Evolutionary conservation across 352 stramenopile species (phyloP).

Genomic region (Globisporangium yorkense): DNA sequence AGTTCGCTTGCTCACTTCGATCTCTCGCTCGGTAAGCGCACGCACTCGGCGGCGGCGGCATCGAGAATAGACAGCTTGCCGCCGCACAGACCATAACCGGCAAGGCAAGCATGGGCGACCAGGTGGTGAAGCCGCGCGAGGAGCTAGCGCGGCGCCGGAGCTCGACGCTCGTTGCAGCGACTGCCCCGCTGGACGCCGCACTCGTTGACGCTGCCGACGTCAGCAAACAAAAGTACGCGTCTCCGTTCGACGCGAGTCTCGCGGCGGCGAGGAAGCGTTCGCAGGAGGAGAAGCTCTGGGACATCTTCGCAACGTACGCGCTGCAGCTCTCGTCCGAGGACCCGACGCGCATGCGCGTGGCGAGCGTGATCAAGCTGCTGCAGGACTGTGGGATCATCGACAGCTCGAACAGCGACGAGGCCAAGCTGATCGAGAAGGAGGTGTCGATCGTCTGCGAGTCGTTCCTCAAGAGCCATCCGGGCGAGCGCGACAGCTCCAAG

Average conservation of each 20-base stretch:
- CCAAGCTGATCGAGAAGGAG: constrained; percentile 66
- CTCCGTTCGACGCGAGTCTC: constrained; percentile 61
- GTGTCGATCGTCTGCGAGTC: constrained; percentile 72
- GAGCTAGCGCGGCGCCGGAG: constrained; percentile 5
- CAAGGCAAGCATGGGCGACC: constrained; percentile 4
- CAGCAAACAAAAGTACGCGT: constrained; percentile 44
- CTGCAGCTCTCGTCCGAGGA: constrained; percentile 75
- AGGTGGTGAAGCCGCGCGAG: constrained; percentile 10
- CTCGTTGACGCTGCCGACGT: constrained; percentile 9
- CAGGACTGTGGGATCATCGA: constrained; percentile 77
- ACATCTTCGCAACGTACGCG: constrained; percentile 72
- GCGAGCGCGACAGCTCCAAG: constrained; percentile 49
- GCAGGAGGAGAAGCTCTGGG: constrained; percentile 71
- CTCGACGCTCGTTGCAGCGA: background rate
- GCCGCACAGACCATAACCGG: background rate
- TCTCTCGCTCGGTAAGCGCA: too few species aligned
- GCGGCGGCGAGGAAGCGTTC: constrained; percentile 39
- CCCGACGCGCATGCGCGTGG: constrained; percentile 60
- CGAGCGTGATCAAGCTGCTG: constrained; percentile 65
- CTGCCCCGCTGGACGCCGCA: background rate
- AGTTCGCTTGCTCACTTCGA: too few species aligned
- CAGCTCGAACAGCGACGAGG: constrained; percentile 33
- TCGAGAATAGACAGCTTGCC: too few species aligned
- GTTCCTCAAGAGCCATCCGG: constrained; percentile 55
- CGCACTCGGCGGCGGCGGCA: too few species aligned